A percentile compares a stretch with the other conserved stretches of the same genome.
phyloP scores from a whole-genome alignment of 164 flowering plant genomes.

The Dillenia turbinata region DNA sequence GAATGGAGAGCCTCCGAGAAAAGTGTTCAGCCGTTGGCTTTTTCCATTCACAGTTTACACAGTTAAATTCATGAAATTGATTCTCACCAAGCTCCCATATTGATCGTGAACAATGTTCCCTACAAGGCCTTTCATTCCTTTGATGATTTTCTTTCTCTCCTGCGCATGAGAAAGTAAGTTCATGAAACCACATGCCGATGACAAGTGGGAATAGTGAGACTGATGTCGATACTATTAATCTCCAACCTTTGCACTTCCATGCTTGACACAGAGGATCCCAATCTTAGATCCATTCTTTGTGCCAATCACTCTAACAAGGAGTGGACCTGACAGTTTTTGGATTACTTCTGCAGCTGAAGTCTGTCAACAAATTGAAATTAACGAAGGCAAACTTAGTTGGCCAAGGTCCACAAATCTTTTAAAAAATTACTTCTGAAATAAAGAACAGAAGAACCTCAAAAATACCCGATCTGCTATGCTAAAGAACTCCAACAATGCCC shows the following conservation, averaged over 20 bases:
- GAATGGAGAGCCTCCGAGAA: too few relatives aligned
- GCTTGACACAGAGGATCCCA: slow-evolving; percentile 79
- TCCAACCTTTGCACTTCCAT: slow-evolving; percentile 88
- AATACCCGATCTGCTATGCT: slow-evolving; percentile 80
- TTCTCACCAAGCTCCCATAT: slow-evolving; percentile 68
- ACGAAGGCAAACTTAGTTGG: slow-evolving; percentile 8
- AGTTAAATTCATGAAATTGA: not conserved
- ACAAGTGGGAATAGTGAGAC: not conserved
- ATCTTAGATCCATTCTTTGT: slow-evolving; percentile 78
- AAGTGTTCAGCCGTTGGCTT: too few relatives aligned
- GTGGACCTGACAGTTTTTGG: slow-evolving; percentile 72
- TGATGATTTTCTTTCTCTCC: slow-evolving; percentile 92
- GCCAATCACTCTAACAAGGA: slow-evolving; percentile 82
- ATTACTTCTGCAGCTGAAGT: slow-evolving; percentile 73
- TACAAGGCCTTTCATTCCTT: slow-evolving; percentile 80
- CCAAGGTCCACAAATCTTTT: not conserved
- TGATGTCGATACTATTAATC: not conserved
- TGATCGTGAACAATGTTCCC: slow-evolving; percentile 70
- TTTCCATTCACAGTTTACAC: too few relatives aligned
- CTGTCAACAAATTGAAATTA: slow-evolving; percentile 39
- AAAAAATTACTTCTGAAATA: slow-evolving; percentile 4
- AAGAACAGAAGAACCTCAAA: not conserved
- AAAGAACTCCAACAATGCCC: slow-evolving; percentile 63
- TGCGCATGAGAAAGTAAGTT: slow-evolving; percentile 16
- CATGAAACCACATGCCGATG: not conserved